Conservation (phyloP, 2,329 filamentous ascomycete genomes). For the Aspergillus sojae region DNA sequence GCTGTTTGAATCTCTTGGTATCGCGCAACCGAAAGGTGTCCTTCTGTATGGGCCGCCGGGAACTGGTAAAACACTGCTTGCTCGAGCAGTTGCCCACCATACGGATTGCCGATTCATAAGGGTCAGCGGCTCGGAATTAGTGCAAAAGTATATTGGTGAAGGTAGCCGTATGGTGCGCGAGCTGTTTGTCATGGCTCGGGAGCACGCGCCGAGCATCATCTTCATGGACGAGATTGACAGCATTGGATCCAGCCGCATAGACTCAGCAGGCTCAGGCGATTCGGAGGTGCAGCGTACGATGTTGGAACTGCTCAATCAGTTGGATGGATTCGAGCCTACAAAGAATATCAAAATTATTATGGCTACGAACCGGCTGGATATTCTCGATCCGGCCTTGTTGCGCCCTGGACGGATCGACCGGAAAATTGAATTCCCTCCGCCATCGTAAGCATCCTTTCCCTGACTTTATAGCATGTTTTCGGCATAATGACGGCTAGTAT, state of each 20-base stretch:
- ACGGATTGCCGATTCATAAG: conserved; percentile 99
- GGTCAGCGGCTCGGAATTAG: conserved; percentile 91
- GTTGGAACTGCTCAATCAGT: conserved; percentile 96
- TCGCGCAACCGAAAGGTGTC: conserved; percentile 97
- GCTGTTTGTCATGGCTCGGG: conserved; percentile 97
- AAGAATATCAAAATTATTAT: conserved; percentile 99
- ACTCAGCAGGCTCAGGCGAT: conserved; percentile 92
- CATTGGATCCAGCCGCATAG: conserved; percentile 94
- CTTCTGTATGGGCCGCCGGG: conserved; percentile 94
- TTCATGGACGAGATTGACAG: conserved; percentile 99
- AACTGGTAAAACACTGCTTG: conserved; percentile 94
- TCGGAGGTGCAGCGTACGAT: conserved; percentile 98
- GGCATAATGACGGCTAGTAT: neutral
- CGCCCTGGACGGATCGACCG: conserved; percentile 97
- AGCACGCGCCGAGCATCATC: conserved; percentile 97
- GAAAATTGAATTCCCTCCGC: conserved; percentile 98
- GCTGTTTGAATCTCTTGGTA: conserved; percentile 97
- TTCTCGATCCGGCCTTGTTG: conserved; percentile 90
- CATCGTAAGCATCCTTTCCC: conserved; percentile 58
- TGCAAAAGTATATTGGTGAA: conserved; percentile 99
- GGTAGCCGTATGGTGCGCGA: conserved; percentile 98
- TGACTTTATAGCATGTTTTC: neutral
- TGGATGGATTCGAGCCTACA: conserved; percentile 97
- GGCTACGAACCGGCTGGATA: conserved; percentile 97
- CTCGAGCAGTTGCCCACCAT: conserved; percentile 94